Base-by-base conservation (phyloP, 345 rosid genomes). In the Brassica carinata region DNA sequence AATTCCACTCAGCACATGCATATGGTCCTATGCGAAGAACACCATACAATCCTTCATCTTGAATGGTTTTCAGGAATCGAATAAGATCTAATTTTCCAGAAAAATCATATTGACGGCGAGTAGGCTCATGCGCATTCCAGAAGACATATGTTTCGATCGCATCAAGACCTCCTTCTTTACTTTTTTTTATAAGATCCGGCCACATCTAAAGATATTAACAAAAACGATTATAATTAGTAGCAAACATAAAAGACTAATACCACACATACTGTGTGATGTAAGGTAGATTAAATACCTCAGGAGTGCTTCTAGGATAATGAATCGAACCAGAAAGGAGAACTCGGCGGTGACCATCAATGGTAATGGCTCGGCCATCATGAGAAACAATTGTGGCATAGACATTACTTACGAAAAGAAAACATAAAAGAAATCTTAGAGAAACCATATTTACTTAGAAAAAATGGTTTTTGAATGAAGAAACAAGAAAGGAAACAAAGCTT, bases 281-380 rank as follows among this genome's bases (percentile, higher is more conserved):
- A 27, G 30, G 30, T 27, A 27, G 30, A 27, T 11, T 13, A 45
- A 11, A 45, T 45, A 45, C 55, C 55, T 45, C 55, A 13, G 55
- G 55, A 40, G 26, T 34, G 62, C 91, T 88, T 18, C 89, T 75
- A 0, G 89, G 87, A 9, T 87, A 88, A 33, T 85, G 91, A 26
- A 88, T 85, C 7, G 88, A 65, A 29, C 89, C 89, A 1, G 89
- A 77, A 2, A 85, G 69, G 0, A 88, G 79, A 30, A 87, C 23
- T 13, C 81, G 86, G 2, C 87, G 82, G 45, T 84, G 61, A 1
- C 91, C 90, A 83, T 87, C 79, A 48, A 88, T 85, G 69, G 88
- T 82, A 29, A 88, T 65, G 33, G 91, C 87, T 68, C 84, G 45
- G 1, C 81, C 81, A 23, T 81, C 84, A 0, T 81, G 84, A 65